Percentiles rank a stretch among this genome's conserved stretches.
Evolutionary conservation across 2,329 filamentous ascomycete genomes (phyloP).

Genomic region (Fusarium sambucinum): DNA sequence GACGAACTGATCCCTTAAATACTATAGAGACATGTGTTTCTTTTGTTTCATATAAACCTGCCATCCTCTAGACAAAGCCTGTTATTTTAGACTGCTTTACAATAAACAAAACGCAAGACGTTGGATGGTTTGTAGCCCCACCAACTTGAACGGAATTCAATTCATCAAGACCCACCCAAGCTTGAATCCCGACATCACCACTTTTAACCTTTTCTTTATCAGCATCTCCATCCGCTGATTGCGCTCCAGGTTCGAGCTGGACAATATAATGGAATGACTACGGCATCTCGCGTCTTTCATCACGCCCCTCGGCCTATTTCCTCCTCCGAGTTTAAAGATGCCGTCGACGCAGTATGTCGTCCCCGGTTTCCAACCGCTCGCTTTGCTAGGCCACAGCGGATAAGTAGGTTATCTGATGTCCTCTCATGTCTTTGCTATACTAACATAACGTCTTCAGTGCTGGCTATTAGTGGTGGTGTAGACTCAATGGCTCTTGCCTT

Average conservation of each 20-base stretch:
- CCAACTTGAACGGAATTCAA: conserved; percentile 24
- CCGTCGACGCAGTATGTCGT: conserved; percentile 62
- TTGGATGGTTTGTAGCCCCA: conserved; percentile 14
- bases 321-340: conserved; percentile 58
- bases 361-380: conserved; percentile 62
- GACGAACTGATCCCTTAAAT: not conserved
- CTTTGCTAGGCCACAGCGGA: conserved; percentile 51
- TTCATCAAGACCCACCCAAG: conserved; percentile 17
- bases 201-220: conserved; percentile 15
- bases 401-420: conserved; percentile 54
- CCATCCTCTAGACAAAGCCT: not conserved
- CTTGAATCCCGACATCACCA: conserved; percentile 30
- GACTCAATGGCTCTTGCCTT: conserved; percentile 97
- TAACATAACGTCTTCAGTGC: conserved; percentile 57
- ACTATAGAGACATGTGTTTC: not conserved
- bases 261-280: conserved; percentile 54
- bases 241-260: conserved; percentile 26
- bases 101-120: not conserved
- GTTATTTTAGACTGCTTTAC: not conserved
- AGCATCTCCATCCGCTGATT: conserved; percentile 17
- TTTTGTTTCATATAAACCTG: not conserved
- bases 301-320: conserved; percentile 55
- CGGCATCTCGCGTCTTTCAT: conserved; percentile 52
- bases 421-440: not conserved
- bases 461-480: conserved; percentile 91